phyloP scores from a whole-genome alignment of 768 basidiomycete genomes.

The Calvatia gigantea region DNA sequence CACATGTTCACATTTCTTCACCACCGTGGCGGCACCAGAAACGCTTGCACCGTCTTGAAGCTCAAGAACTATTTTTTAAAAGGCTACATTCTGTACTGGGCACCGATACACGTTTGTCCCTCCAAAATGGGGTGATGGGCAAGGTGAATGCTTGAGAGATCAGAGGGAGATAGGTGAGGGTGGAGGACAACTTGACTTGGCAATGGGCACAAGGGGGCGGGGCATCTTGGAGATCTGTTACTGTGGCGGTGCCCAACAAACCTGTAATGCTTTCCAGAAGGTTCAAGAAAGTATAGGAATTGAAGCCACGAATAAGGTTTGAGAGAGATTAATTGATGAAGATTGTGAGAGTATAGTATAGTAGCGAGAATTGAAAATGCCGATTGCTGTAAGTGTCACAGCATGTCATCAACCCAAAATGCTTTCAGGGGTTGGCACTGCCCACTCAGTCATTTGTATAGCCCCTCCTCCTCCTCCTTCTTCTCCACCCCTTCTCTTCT shows the following conservation, averaged over 20 bases:
- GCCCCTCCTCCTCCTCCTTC: conserved; percentile 16
- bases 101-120: too few relatives aligned
- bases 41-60: too few relatives aligned
- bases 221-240: conserved; percentile 15
- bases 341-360: conserved; percentile 7
- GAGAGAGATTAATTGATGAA: conserved; percentile 10
- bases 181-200: conserved; percentile 5
- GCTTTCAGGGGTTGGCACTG: conserved; percentile 3
- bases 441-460: conserved; percentile 12
- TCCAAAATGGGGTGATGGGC: too few relatives aligned
- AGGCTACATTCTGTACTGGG: too few relatives aligned
- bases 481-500: conserved; percentile 26
- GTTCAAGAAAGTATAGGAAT: neutral
- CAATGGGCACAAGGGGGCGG: neutral
- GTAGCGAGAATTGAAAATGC: conserved; percentile 9
- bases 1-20: too few relatives aligned
- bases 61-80: too few relatives aligned
- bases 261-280: neutral
- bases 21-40: too few relatives aligned
- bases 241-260: conserved; percentile 12
- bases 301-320: conserved; percentile 1
- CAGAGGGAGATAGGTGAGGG: neutral
- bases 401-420: conserved; percentile 13
- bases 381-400: conserved; percentile 12
- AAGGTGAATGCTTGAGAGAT: too few relatives aligned